Conservation (phyloP, 257 asterid species). For the Primulina eburnea region DNA sequence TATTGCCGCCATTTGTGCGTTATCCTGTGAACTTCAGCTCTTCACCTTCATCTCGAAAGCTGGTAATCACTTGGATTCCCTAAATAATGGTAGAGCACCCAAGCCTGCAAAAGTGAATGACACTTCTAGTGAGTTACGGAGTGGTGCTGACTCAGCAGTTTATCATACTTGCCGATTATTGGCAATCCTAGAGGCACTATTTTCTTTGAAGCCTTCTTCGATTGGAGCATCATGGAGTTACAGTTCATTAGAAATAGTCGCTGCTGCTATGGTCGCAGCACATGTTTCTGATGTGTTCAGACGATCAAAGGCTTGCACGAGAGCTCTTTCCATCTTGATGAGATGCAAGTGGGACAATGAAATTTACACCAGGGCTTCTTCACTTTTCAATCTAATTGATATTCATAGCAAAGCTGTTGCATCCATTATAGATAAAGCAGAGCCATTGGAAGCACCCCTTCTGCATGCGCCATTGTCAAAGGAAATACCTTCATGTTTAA, state of each 20-base stretch:
- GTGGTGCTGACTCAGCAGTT: slow-evolving; percentile 78
- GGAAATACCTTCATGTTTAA: slow-evolving; percentile 46
- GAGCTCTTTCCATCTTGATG: slow-evolving; percentile 74
- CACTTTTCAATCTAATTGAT: slow-evolving; percentile 89
- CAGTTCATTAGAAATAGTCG: slow-evolving; percentile 94
- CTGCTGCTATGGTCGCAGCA: slow-evolving; percentile 99
- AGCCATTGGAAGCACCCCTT: slow-evolving; percentile 86
- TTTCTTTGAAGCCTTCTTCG: slow-evolving; percentile 93
- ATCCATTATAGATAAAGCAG: slow-evolving; percentile 88
- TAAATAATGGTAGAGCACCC: slow-evolving; percentile 28
- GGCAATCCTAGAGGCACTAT: slow-evolving; percentile 94
- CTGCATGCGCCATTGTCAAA: slow-evolving; percentile 52
- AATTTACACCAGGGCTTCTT: slow-evolving; percentile 80
- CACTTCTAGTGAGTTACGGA: slow-evolving; percentile 46
- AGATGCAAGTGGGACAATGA: slow-evolving; percentile 91
- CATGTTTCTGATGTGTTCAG: slow-evolving; percentile 92
- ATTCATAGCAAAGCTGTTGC: slow-evolving; percentile 91
- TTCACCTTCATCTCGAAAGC: slow-evolving; percentile 76
- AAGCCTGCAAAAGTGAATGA: slow-evolving; percentile 51
- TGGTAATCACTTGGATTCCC: slow-evolving; percentile 33
- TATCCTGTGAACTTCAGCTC: slow-evolving; percentile 93
- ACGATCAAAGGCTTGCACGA: slow-evolving; percentile 95
- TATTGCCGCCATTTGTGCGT: slow-evolving; percentile 97
- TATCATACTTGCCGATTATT: slow-evolving; percentile 81
- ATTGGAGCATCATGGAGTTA: slow-evolving; percentile 87